Conservation (phyloP, 2,329 filamentous ascomycete genomes). For the Fusarium tjaetaba region DNA sequence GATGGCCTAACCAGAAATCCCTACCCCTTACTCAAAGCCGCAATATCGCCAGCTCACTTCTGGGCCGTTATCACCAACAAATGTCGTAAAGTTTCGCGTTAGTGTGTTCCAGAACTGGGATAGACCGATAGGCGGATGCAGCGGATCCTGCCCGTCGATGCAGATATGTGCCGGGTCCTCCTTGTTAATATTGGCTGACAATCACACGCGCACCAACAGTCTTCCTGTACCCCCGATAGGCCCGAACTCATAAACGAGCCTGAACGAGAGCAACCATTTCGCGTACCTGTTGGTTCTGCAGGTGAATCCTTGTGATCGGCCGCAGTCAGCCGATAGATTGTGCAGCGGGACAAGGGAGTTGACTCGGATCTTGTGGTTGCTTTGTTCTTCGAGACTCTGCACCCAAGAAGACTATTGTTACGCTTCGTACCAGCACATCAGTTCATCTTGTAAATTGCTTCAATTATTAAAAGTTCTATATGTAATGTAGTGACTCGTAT, state of each 20-base stretch:
- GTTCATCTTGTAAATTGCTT: background rate
- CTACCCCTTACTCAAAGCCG: background rate
- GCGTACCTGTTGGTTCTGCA: background rate
- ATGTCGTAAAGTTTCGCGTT: background rate
- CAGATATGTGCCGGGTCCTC: background rate
- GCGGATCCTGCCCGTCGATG: background rate
- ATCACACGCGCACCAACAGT: background rate
- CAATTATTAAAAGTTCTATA: background rate
- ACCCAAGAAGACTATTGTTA: background rate
- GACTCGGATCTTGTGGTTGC: background rate
- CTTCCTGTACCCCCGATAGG: background rate
- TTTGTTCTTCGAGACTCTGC: background rate
- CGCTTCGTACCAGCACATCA: background rate
- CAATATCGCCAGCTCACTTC: background rate
- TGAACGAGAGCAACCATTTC: background rate
- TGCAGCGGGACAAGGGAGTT: background rate
- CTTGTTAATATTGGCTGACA: background rate
- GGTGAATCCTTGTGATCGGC: background rate
- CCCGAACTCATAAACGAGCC: background rate
- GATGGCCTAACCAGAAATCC: background rate
- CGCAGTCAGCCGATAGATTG: background rate
- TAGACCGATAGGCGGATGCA: background rate
- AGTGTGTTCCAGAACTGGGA: background rate
- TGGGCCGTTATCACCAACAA: background rate
- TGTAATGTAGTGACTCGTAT: background rate